Percentiles rank a stretch among this genome's conserved stretches.
Conservation (phyloP, 1,284 basidiomycete species). For the Apiotrichum gracile region DNA sequence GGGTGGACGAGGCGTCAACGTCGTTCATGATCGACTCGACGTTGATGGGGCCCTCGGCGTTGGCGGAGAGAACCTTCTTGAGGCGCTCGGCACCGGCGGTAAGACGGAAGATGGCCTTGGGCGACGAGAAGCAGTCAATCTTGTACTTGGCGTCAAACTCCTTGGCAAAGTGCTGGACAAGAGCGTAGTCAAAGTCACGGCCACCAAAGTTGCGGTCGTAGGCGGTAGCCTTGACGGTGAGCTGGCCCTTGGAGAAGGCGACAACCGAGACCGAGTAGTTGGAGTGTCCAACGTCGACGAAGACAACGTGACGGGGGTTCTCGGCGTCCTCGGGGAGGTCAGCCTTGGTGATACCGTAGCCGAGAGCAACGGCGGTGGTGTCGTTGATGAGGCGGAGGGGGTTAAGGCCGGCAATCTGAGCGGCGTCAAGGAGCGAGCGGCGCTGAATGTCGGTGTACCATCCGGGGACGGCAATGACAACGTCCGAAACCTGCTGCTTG, state of each 20-base stretch:
- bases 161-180: conserved; percentile 75
- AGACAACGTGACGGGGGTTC: conserved; percentile 74
- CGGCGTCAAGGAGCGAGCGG: conserved; percentile 78
- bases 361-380: conserved; percentile 83
- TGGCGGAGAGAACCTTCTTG: conserved; percentile 73
- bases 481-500: conserved; percentile 75
- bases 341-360: conserved; percentile 93
- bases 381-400: conserved; percentile 90
- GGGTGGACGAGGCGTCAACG: conserved; percentile 60
- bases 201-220: conserved; percentile 88
- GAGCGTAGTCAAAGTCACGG: conserved; percentile 83
- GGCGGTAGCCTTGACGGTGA: conserved; percentile 75
- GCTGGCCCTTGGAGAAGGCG: conserved; percentile 85
- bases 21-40: conserved; percentile 94
- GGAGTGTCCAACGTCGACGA: conserved; percentile 89
- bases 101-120: conserved; percentile 87
- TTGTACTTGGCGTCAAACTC: conserved; percentile 93
- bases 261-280: conserved; percentile 76
- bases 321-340: conserved; percentile 76
- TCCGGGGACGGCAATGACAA: conserved; percentile 87
- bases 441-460: conserved; percentile 92
- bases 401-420: conserved; percentile 79
- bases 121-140: conserved; percentile 81
- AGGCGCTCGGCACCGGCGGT: conserved; percentile 67
- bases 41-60: conserved; percentile 74